Percentiles rank a stretch among this genome's conserved stretches.
These are phyloP conservation scores for Pythium grandisporangium DNA, from an alignment of 352 stramenopile species.

Conservation along the genomic window DNA sequence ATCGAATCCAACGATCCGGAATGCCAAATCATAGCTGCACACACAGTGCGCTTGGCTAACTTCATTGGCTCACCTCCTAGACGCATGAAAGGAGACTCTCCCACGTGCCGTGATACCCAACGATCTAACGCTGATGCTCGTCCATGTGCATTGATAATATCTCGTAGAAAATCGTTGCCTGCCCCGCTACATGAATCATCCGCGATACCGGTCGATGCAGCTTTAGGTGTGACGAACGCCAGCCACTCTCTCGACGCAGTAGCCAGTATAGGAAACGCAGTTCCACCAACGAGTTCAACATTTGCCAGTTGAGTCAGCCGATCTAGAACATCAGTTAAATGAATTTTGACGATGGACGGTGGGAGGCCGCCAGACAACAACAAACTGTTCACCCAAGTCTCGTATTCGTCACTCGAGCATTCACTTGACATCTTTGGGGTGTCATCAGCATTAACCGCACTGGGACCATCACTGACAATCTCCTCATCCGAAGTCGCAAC, in stretches of 20 bases:
- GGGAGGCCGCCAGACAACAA: slow-evolving; percentile 73
- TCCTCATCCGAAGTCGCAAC: slow-evolving; percentile 19
- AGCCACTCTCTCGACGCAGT: slow-evolving; percentile 48
- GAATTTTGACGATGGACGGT: slow-evolving; percentile 34
- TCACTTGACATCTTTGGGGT: slow-evolving; percentile 41
- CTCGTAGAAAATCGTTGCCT: slow-evolving; percentile 42
- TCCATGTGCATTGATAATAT: slow-evolving; percentile 55
- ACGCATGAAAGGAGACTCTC: slow-evolving; percentile 73
- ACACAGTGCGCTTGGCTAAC: slow-evolving; percentile 72
- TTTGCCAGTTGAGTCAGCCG: slow-evolving; percentile 30
- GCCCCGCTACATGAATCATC: slow-evolving; percentile 8
- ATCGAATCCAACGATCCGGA: slow-evolving; percentile 60
- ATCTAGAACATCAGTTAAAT: slow-evolving; percentile 52
- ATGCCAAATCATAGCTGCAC: slow-evolving; percentile 86
- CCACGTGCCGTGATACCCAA: slow-evolving; percentile 77
- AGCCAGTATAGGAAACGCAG: slow-evolving; percentile 10
- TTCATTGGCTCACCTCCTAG: slow-evolving; percentile 82
- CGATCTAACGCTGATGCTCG: slow-evolving; percentile 51
- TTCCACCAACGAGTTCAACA: not conserved
- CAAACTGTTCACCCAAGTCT: slow-evolving; percentile 68
- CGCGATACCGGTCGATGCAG: slow-evolving; percentile 5
- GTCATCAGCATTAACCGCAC: slow-evolving; percentile 13
- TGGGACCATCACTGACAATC: slow-evolving; percentile 19
- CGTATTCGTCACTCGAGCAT: slow-evolving; percentile 68
- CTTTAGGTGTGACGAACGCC: slow-evolving; percentile 50